Conservation (phyloP, 108 stramenopile species). For the Cyclotella kingstonii region DNA sequence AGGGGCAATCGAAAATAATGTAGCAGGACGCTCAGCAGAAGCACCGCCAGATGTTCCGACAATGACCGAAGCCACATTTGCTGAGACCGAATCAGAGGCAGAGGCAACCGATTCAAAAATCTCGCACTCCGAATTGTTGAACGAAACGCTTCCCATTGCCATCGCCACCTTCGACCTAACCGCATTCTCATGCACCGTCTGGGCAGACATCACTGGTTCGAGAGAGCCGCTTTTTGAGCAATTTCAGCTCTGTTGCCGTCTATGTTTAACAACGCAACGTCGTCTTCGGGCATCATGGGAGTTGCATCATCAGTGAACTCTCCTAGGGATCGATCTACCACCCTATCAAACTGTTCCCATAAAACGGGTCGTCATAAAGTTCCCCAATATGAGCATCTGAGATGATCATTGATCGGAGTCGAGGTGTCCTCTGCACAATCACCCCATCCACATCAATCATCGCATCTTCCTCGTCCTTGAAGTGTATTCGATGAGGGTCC, state of each 20-base stretch:
- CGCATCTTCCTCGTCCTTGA: too few species aligned
- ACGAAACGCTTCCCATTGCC: neutral
- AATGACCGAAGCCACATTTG: neutral
- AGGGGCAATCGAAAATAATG: conserved; percentile 29
- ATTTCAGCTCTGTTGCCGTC: neutral
- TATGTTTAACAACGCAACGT: neutral
- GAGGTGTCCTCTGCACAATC: too few species aligned
- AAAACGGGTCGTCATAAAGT: too few species aligned
- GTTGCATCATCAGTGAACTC: neutral
- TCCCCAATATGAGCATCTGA: too few species aligned
- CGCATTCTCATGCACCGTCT: neutral
- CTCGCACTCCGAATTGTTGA: neutral
- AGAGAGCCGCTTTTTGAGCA: neutral
- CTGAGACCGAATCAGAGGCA: neutral
- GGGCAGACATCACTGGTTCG: neutral
- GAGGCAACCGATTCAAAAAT: neutral
- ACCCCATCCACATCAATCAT: too few species aligned
- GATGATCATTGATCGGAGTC: too few species aligned
- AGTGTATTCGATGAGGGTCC: too few species aligned
- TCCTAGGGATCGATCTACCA: too few species aligned
- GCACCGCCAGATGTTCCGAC: conserved; percentile 15
- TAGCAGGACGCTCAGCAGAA: conserved; percentile 24
- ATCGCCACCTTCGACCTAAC: neutral
- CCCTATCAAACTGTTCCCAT: too few species aligned
- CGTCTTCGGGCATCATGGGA: neutral